Evolutionary conservation across 1,284 basidiomycete species (phyloP).

Genomic region (Waitea zeae): DNA sequence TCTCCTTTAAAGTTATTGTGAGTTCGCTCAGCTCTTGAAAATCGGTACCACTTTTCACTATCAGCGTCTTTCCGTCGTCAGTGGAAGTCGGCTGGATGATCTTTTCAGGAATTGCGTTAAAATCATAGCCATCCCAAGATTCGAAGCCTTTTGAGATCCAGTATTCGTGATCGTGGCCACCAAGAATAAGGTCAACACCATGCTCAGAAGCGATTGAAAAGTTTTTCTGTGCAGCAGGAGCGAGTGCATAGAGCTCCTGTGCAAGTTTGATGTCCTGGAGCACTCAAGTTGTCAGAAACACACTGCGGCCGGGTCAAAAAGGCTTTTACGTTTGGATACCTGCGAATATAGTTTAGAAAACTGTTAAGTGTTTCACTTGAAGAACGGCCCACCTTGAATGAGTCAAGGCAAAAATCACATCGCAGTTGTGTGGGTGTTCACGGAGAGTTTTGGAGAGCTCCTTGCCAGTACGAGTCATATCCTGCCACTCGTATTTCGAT

Average conservation of each 20-base stretch:
- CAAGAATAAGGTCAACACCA: conserved; percentile 29
- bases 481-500: conserved; percentile 18
- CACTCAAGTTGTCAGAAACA: too few species aligned
- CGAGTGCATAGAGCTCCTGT: conserved; percentile 16
- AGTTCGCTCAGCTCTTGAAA: conserved; percentile 29
- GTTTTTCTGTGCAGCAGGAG: conserved; percentile 15
- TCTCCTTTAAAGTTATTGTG: conserved; percentile 17
- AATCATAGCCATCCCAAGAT: conserved; percentile 20
- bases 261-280: conserved; percentile 20
- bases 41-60: conserved; percentile 32
- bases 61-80: conserved; percentile 20
- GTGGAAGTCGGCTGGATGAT: conserved; percentile 21
- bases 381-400: conserved; percentile 16
- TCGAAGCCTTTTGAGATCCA: conserved; percentile 25
- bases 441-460: conserved; percentile 23
- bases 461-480: conserved; percentile 20
- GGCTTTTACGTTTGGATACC: too few species aligned
- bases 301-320: too few species aligned
- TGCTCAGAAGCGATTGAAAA: conserved; percentile 15
- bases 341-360: too few species aligned
- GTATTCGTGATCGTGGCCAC: conserved; percentile 31
- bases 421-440: conserved; percentile 23
- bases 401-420: conserved; percentile 29
- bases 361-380: too few species aligned
- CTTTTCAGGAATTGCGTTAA: conserved; percentile 13